Conservation (phyloP, 2,329 filamentous ascomycete species). For the Nemania sp. region DNA sequence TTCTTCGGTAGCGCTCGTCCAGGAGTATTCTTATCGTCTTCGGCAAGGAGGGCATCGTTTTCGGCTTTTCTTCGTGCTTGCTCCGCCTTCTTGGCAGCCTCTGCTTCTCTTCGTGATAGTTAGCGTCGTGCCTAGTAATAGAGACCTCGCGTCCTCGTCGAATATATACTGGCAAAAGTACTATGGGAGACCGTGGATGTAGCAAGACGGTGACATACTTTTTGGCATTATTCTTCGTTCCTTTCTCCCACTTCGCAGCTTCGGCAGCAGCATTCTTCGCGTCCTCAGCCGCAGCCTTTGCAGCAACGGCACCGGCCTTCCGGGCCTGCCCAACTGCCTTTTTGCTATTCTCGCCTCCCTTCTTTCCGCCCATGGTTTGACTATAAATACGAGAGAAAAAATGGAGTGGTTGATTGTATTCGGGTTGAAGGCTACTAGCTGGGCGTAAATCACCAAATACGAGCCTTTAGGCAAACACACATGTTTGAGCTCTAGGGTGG, state of each 20-base stretch:
- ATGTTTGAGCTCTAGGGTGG: too few species aligned
- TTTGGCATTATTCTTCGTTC: conserved; percentile 81
- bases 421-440: too few species aligned
- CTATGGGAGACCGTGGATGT: neutral
- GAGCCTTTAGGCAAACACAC: too few species aligned
- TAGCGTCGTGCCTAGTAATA: neutral
- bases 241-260: conserved; percentile 79
- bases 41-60: conserved; percentile 77
- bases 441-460: too few species aligned
- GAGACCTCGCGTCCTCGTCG: neutral
- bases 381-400: neutral
- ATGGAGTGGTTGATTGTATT: too few species aligned
- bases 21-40: conserved; percentile 73
- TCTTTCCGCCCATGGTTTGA: conserved; percentile 70
- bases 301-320: conserved; percentile 85
- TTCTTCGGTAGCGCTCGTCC: conserved; percentile 67
- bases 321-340: conserved; percentile 88
- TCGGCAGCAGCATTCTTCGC: conserved; percentile 69
- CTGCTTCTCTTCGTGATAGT: conserved; percentile 66
- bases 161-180: neutral
- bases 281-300: conserved; percentile 74
- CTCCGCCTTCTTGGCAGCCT: conserved; percentile 81
- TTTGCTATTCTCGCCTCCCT: conserved; percentile 78
- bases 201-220: conserved; percentile 63
- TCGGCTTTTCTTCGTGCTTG: conserved; percentile 89